These are phyloP conservation scores for Ogataea thermomethanolica DNA, from an alignment of 805 yeast species.

Conservation along the genomic window DNA sequence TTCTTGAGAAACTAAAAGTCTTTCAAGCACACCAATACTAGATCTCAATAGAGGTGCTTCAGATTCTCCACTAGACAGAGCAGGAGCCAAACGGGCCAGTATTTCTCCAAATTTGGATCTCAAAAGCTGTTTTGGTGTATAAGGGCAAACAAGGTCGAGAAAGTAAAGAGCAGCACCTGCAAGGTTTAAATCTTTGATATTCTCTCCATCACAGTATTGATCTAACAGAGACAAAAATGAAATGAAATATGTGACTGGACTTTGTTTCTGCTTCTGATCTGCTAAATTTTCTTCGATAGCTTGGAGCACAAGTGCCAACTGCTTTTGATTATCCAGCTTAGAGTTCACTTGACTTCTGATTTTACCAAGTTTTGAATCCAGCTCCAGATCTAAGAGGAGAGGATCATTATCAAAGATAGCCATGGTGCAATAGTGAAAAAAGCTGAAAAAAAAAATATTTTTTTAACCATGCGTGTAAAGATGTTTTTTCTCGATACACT, in stretches of 20 bases:
- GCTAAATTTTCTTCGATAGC: slow-evolving; percentile 88
- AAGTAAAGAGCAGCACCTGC: slow-evolving; percentile 79
- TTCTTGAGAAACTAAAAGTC: slow-evolving; percentile 77
- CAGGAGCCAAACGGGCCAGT: slow-evolving; percentile 75
- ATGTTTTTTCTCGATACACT: neutral
- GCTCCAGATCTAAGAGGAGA: slow-evolving; percentile 34
- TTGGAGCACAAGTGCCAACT: slow-evolving; percentile 73
- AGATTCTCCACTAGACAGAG: slow-evolving; percentile 61
- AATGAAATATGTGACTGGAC: slow-evolving; percentile 81
- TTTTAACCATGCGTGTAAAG: slow-evolving; percentile 8
- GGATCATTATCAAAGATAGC: slow-evolving; percentile 11
- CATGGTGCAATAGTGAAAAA: slow-evolving; percentile 6
- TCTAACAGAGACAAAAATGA: slow-evolving; percentile 80
- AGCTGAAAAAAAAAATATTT: slow-evolving; percentile 5
- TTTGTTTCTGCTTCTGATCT: slow-evolving; percentile 56
- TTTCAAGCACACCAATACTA: slow-evolving; percentile 80
- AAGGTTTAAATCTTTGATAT: slow-evolving; percentile 53
- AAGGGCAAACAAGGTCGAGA: slow-evolving; percentile 75
- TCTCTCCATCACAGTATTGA: slow-evolving; percentile 57
- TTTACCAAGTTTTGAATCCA: slow-evolving; percentile 61
- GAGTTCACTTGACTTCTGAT: slow-evolving; percentile 71
- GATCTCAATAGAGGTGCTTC: slow-evolving; percentile 82
- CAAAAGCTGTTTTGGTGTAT: slow-evolving; percentile 63
- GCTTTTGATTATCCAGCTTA: slow-evolving; percentile 84
- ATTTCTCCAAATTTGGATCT: slow-evolving; percentile 75